A percentile compares a stretch with the other conserved stretches of the same genome.
These are phyloP conservation scores for Oryza australiensis DNA, from an alignment of 176 grass and related monocot species.

Conservation along the genomic window DNA sequence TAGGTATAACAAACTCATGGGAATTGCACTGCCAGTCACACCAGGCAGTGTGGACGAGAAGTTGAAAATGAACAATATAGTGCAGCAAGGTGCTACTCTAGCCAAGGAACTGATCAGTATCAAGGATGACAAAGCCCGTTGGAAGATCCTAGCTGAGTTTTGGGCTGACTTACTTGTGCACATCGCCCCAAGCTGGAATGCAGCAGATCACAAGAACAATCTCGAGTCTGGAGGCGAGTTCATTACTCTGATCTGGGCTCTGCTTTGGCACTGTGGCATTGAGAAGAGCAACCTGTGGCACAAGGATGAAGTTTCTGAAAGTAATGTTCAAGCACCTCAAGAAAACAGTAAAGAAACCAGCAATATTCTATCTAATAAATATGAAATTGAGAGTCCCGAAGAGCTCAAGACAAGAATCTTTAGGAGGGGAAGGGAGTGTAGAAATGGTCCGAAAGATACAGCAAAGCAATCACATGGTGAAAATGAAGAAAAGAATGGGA, in stretches of 20 bases:
- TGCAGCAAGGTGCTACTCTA: background rate
- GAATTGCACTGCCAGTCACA: background rate
- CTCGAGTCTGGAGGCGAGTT: background rate
- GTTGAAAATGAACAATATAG: background rate
- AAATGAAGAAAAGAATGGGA: no score
- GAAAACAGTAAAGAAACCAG: background rate
- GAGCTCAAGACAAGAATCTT: no score
- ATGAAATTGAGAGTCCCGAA: background rate
- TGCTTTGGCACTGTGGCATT: constrained; percentile 21
- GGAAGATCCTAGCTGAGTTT: constrained; percentile 8
- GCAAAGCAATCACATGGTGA: no score
- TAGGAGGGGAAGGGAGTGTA: no score
- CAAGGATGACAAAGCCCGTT: background rate
- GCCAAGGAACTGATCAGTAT: background rate
- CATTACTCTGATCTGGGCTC: constrained; percentile 27
- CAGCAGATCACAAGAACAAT: background rate
- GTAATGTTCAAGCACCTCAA: background rate
- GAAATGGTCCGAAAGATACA: no score
- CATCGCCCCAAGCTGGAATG: constrained; percentile 27
- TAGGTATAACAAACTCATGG: background rate
- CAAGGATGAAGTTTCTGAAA: background rate
- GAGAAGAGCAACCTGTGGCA: constrained; percentile 14
- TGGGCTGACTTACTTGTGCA: background rate
- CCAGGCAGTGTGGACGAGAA: background rate
- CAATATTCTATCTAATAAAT: background rate